Conservation (phyloP, 2,329 filamentous ascomycete species). For the Botrytis elliptica region DNA sequence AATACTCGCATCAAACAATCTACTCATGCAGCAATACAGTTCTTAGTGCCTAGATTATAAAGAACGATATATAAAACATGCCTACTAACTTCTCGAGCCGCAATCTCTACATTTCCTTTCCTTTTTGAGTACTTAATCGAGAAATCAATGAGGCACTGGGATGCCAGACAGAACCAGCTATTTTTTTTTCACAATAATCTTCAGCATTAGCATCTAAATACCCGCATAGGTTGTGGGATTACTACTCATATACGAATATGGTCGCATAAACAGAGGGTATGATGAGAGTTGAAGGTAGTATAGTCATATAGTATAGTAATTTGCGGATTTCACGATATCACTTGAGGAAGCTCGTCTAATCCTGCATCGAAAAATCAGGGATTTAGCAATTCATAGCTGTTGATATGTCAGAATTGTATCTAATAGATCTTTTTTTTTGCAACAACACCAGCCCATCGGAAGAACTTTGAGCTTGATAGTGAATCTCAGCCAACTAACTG, state of each 20-base stretch:
- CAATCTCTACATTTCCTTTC: neutral
- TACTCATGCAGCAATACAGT: rapidly evolving
- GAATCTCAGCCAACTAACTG: neutral
- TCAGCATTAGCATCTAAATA: neutral
- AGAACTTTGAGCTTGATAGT: neutral
- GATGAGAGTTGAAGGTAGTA: neutral
- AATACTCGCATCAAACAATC: neutral
- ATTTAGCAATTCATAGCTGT: neutral
- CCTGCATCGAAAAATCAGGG: neutral
- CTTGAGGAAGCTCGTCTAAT: neutral
- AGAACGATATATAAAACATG: neutral
- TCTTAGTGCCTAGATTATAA: no score
- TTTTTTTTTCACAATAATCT: neutral
- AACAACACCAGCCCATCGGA: neutral
- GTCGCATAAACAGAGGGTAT: rapidly evolving
- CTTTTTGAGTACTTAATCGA: neutral
- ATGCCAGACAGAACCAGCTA: neutral
- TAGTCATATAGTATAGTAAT: neutral
- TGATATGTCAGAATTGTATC: neutral
- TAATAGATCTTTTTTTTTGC: neutral
- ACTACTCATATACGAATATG: neutral
- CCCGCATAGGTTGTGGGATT: rapidly evolving
- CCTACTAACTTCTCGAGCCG: no score
- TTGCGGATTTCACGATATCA: neutral
- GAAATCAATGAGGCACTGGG: rapidly evolving